These are phyloP conservation scores for Lentinus tigrinus DNA, from an alignment of 768 basidiomycete genomes.

Conservation along the genomic window DNA sequence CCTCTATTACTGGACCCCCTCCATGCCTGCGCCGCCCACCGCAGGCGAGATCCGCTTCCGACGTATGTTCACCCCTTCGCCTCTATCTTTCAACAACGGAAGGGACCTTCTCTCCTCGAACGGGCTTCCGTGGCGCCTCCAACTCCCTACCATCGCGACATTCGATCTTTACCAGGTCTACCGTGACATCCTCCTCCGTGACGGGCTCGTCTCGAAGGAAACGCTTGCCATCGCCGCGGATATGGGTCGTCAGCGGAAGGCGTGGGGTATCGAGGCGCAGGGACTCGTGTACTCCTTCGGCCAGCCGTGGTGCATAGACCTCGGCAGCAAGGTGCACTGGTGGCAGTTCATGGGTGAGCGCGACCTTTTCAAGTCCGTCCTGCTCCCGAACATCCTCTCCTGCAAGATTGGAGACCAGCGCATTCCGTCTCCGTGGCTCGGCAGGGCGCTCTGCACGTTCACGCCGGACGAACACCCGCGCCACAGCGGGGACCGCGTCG, in stretches of 20 bases:
- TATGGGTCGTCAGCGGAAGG: not conserved
- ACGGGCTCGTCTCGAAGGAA: not conserved
- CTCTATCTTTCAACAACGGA: not conserved
- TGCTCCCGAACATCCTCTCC: not conserved
- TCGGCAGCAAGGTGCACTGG: not conserved
- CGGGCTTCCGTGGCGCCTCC: not conserved
- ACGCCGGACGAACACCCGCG: not conserved
- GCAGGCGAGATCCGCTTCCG: constrained; percentile 4
- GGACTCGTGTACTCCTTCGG: not conserved
- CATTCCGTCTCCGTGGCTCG: not conserved
- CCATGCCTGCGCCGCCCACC: not conserved
- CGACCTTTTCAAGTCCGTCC: not conserved
- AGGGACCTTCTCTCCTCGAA: not conserved
- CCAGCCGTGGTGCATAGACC: not conserved
- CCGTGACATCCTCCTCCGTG: constrained; percentile 1
- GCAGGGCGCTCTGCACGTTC: not conserved
- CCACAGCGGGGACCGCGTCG: not conserved
- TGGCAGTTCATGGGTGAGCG: not conserved
- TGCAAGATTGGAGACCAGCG: not conserved
- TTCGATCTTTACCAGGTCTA: not conserved
- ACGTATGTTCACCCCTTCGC: not conserved
- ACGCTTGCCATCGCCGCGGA: not conserved
- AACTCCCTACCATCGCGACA: not conserved
- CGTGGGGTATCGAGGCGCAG: not conserved
- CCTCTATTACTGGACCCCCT: not conserved